Percentiles rank a stretch among this genome's conserved stretches.
Evolutionary conservation across 352 stramenopile species (phyloP).

Genomic region (Phytophthora sojae): DNA sequence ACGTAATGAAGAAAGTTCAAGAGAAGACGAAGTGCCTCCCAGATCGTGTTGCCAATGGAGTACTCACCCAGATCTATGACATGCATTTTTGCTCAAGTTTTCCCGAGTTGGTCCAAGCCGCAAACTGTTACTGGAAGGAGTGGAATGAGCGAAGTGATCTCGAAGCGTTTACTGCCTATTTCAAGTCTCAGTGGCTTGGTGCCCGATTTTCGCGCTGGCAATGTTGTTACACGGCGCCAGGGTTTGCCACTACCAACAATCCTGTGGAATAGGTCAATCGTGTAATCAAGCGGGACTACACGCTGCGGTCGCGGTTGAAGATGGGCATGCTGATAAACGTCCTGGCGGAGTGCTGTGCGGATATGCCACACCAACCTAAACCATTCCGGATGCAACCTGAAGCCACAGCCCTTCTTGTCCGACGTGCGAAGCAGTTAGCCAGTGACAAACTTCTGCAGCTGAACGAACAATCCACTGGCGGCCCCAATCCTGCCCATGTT

Average conservation of each 20-base stretch:
- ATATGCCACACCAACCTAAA: background rate
- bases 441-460: too few species aligned
- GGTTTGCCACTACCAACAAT: background rate
- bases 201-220: background rate
- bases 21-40: background rate
- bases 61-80: background rate
- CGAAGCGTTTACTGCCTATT: background rate
- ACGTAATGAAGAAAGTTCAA: background rate
- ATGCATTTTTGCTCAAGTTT: background rate
- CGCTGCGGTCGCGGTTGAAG: background rate
- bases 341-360: too few species aligned
- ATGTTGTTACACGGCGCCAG: background rate
- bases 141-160: background rate
- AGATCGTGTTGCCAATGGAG: background rate
- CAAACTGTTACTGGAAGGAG: background rate
- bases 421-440: too few species aligned
- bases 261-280: background rate
- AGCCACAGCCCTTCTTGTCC: too few species aligned
- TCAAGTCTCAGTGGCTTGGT: background rate
- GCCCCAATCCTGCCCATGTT: too few species aligned
- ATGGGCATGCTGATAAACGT: background rate
- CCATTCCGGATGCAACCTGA: too few species aligned
- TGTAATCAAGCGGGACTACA: background rate
- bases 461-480: too few species aligned
- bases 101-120: background rate